phyloP scores from a whole-genome alignment of 148 eudicot species.

The Bassia scoparia region DNA sequence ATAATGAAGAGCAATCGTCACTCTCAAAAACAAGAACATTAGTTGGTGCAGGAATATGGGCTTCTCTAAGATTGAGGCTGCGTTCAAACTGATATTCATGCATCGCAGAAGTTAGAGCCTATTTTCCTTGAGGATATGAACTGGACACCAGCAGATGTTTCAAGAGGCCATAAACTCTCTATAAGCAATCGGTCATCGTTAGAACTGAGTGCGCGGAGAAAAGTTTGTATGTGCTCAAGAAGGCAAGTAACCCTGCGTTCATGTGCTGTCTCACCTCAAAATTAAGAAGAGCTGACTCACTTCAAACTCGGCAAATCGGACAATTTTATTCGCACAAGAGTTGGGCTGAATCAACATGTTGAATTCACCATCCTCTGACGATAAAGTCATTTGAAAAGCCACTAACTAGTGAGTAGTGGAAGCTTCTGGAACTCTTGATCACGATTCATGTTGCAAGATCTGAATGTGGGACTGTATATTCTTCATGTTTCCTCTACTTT shows the following conservation, averaged over 20 bases:
- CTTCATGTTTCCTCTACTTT: conserved; percentile 86
- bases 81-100: conserved; percentile 16
- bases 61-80: conserved; percentile 27
- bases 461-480: conserved; percentile 84
- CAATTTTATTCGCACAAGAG: conserved; percentile 30
- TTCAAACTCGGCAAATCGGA: conserved; percentile 33
- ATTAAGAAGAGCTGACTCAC: conserved; percentile 57
- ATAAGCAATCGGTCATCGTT: conserved; percentile 45
- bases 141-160: conserved; percentile 33
- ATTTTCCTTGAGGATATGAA: conserved; percentile 19
- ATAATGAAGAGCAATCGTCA: conserved; percentile 27
- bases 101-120: conserved; percentile 28
- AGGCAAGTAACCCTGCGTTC: conserved; percentile 62
- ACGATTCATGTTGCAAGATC: conserved; percentile 48
- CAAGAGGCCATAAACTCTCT: conserved; percentile 39
- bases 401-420: conserved; percentile 37
- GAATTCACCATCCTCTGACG: conserved; percentile 34
- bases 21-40: conserved; percentile 24
- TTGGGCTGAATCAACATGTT: conserved; percentile 34
- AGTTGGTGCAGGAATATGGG: conserved; percentile 15
- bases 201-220: conserved; percentile 53
- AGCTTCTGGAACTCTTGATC: conserved; percentile 30
- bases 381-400: conserved; percentile 27
- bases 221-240: conserved; percentile 49
- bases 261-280: conserved; percentile 71